Base-by-base conservation (phyloP, 2,329 filamentous ascomycete species). In the Penicillium decumbens region DNA sequence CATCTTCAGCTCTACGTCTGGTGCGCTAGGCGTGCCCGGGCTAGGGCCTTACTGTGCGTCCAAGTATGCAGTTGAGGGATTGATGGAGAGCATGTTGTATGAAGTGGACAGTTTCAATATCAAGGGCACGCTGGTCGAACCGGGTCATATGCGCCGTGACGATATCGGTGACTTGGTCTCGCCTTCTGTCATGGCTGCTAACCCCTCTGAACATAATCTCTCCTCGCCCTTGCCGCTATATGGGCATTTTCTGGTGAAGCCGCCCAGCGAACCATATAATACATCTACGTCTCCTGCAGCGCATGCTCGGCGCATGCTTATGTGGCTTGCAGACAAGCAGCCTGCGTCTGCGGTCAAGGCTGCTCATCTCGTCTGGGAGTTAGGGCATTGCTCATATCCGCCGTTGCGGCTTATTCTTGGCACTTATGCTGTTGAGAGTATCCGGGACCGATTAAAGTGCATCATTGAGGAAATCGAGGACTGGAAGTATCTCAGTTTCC, bases 51-150 rank as follows among this genome's bases (percentile, higher is more conserved):
- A 95, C 66, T 97, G 92, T 70, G 93, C 93, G 1, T 95, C 90
- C 13, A 98, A 97, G 69, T 97, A 96, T 71, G 93, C 93, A 0
- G 89, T 95, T 3, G 93, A 98, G 67, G 93, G 92, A 0, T 76
- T 98, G 46, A 90, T 97, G 60, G 93, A 98, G 71, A 91, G 89
- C 13, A 92, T 98, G 88, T 79, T 96, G 13, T 97, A 97, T 71
- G 93, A 98, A 68, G 85, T 95, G 32, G 91, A 96, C 56, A 75
- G 78, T 0, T 96, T 95, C 72, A 92, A 93, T 65, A 87, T 97
- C 69, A 95, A 95, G 70, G 89, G 89, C 0, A 96, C 92, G 2
- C 79, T 98, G 5, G 91, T 97, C 0, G 89, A 96, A 64, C 91
- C 92, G 1, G 91, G 91, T 0, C 81, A 96, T 57, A 87, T 96